These are phyloP conservation scores for Hansenula lynferdii DNA, from an alignment of 1,139 yeast species.

Conservation along the genomic window DNA sequence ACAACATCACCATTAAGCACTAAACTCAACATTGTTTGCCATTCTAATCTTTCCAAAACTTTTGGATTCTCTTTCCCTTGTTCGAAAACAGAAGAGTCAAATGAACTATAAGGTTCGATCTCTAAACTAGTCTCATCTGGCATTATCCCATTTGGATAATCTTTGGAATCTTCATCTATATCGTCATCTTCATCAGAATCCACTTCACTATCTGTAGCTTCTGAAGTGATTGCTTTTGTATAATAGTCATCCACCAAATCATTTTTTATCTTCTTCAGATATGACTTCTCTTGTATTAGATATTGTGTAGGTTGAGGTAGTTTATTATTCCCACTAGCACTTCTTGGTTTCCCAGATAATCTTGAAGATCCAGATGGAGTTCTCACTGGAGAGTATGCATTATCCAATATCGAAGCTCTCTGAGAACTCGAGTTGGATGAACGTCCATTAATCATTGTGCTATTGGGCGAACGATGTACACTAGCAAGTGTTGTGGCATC, in stretches of 20 bases:
- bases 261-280: slow-evolving; percentile 59
- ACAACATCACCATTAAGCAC: slow-evolving; percentile 95
- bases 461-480: slow-evolving; percentile 18
- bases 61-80: slow-evolving; percentile 42
- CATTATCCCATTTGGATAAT: slow-evolving; percentile 7
- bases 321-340: slow-evolving; percentile 16
- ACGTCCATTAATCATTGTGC: slow-evolving; percentile 12
- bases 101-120: slow-evolving; percentile 18
- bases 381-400: slow-evolving; percentile 20
- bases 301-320: slow-evolving; percentile 21
- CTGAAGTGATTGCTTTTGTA: slow-evolving; percentile 50
- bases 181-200: slow-evolving; percentile 22
- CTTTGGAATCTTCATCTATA: slow-evolving; percentile 12
- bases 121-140: slow-evolving; percentile 18
- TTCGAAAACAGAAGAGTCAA: slow-evolving; percentile 17
- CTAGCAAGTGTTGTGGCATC: slow-evolving; percentile 1
- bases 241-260: slow-evolving; percentile 66
- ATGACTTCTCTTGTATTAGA: slow-evolving; percentile 60
- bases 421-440: slow-evolving; percentile 15
- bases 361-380: slow-evolving; percentile 19
- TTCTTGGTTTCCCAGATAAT: slow-evolving; percentile 11
- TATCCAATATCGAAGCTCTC: slow-evolving; percentile 14
- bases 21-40: slow-evolving; percentile 92
- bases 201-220: slow-evolving; percentile 26
- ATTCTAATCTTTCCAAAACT: slow-evolving; percentile 78